Conservation (phyloP, 106 monocot genomes). For the Apostasia shenzhenica region DNA sequence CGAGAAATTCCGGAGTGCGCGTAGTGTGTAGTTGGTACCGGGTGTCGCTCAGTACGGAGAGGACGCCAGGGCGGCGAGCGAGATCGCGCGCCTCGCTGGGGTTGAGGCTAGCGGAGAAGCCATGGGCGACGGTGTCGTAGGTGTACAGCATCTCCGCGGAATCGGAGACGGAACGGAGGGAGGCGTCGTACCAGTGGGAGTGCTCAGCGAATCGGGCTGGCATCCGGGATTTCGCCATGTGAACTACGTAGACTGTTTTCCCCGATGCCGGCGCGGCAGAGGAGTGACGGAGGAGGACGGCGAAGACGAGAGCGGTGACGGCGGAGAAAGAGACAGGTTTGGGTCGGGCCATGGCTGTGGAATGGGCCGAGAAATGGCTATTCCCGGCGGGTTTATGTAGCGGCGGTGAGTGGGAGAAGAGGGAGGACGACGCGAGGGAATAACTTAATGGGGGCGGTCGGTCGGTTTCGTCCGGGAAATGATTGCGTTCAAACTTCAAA, state of each 20-base stretch:
- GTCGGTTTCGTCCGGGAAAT: not conserved
- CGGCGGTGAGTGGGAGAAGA: not conserved
- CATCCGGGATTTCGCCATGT: constrained; percentile 68
- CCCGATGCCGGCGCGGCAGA: not conserved
- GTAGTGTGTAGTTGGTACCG: constrained; percentile 93
- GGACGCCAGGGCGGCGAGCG: constrained; percentile 34
- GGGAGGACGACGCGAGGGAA: not conserved
- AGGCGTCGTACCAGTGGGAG: constrained; percentile 70
- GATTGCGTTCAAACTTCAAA: not conserved
- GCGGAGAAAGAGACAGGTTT: too few relatives aligned
- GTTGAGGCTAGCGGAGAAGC: constrained; percentile 76
- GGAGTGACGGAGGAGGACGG: not conserved
- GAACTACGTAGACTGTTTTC: constrained; percentile 69
- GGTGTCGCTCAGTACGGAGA: constrained; percentile 66
- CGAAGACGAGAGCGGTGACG: not conserved
- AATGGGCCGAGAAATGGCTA: not conserved
- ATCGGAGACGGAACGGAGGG: constrained; percentile 67
- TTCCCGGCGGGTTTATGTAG: not conserved
- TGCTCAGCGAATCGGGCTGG: constrained; percentile 51
- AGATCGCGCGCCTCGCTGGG: constrained; percentile 41
- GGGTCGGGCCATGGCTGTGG: not conserved
- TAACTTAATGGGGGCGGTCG: not conserved
- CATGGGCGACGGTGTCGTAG: constrained; percentile 73
- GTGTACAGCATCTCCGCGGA: constrained; percentile 67
- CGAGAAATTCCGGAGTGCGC: constrained; percentile 86